Conservation (phyloP, 2,329 filamentous ascomycete genomes). For the Botrytis aclada region DNA sequence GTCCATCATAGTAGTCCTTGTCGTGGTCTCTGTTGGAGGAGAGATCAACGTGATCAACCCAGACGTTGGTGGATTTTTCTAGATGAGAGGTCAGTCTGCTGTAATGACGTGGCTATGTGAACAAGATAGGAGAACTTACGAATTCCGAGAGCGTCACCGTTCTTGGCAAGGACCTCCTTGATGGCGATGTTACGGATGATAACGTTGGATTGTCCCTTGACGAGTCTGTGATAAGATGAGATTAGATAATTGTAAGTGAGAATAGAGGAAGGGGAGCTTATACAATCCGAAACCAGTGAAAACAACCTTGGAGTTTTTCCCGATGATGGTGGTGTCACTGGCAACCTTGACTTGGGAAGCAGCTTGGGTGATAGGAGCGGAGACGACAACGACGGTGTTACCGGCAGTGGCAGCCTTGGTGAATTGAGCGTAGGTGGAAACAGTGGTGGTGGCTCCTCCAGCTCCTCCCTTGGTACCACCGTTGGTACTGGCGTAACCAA, state of each 20-base stretch:
- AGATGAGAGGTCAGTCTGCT: neutral
- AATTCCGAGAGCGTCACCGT: slow-evolving; percentile 50
- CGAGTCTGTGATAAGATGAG: slow-evolving; percentile 5
- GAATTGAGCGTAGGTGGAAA: slow-evolving; percentile 45
- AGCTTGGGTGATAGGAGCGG: slow-evolving; percentile 5
- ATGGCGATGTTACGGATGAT: slow-evolving; percentile 57
- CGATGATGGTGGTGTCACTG: slow-evolving; percentile 16
- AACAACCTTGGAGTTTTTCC: neutral
- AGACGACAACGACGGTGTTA: slow-evolving; percentile 11
- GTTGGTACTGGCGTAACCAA: slow-evolving; percentile 48
- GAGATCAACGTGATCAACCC: slow-evolving; percentile 28
- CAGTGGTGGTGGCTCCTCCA: slow-evolving; percentile 44
- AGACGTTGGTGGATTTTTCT: slow-evolving; percentile 18
- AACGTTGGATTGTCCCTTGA: slow-evolving; percentile 46
- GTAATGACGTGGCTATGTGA: neutral
- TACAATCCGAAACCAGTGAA: slow-evolving; percentile 17
- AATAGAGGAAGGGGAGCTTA: neutral
- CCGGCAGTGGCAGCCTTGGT: slow-evolving; percentile 12
- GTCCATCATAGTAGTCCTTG: slow-evolving; percentile 45
- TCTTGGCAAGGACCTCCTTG: slow-evolving; percentile 45
- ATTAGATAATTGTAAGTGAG: neutral
- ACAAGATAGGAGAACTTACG: slow-evolving; percentile 37
- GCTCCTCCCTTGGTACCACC: slow-evolving; percentile 46
- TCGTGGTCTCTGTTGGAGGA: slow-evolving; percentile 38
- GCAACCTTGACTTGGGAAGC: slow-evolving; percentile 10